Evolutionary conservation across 805 yeast genomes (phyloP).

Genomic region (Kodamaea sagamina): DNA sequence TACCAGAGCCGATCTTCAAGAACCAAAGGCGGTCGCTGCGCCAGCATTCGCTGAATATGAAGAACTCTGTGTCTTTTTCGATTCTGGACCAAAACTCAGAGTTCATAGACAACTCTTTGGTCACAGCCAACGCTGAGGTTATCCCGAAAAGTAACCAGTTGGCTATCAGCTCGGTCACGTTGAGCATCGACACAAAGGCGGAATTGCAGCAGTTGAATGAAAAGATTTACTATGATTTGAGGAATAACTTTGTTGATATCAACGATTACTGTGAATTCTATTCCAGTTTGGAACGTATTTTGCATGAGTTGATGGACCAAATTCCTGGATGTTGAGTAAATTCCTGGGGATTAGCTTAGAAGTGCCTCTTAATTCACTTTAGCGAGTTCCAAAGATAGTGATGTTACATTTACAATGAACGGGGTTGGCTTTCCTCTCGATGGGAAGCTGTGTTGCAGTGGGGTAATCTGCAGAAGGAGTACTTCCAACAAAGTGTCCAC

Average conservation of each 20-base stretch:
- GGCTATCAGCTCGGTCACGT: constrained; percentile 9
- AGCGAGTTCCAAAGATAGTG: too few relatives aligned
- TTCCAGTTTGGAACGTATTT: constrained; percentile 40
- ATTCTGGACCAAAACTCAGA: neutral
- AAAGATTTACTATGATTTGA: constrained; percentile 42
- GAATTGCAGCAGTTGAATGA: constrained; percentile 38
- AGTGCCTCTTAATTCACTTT: too few relatives aligned
- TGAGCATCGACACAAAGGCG: constrained; percentile 18
- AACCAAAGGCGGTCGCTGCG: neutral
- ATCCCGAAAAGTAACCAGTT: constrained; percentile 11
- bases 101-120: constrained; percentile 7
- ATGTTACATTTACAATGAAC: too few relatives aligned
- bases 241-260: constrained; percentile 45
- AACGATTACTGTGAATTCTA: constrained; percentile 48
- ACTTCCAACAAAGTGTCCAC: too few relatives aligned
- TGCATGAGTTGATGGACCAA: constrained; percentile 42
- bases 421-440: too few relatives aligned
- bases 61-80: neutral
- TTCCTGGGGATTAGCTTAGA: too few relatives aligned
- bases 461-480: too few relatives aligned
- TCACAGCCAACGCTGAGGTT: constrained; percentile 8
- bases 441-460: too few relatives aligned
- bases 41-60: neutral
- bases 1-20: constrained; percentile 38
- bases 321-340: constrained; percentile 24